Base-by-base conservation (phyloP, 169 alveolate genomes). In the Besnoitia besnoiti region DNA sequence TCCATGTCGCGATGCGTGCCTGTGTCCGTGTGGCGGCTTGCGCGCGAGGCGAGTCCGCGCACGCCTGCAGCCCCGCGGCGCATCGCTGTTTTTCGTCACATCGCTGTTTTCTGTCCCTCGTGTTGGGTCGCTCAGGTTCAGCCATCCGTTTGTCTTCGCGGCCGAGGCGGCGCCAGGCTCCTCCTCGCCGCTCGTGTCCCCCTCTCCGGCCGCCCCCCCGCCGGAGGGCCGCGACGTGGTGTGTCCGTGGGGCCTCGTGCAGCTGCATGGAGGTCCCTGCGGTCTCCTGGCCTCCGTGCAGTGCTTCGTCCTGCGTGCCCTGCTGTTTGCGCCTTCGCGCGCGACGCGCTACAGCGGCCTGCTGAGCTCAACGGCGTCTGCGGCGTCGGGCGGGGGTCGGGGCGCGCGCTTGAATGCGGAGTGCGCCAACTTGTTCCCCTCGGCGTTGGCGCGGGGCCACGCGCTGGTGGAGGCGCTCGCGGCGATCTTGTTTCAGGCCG, bases 181-280 rank as follows among this genome's bases (percentile, higher is more conserved):
- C 40, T 27, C 55, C 30, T 8, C 87, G 61, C 55, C 85, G 55
- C n/a, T n/a, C n/a, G n/a, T n/a, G n/a, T n/a, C n/a, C n/a, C n/a
- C n/a, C n/a, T n/a, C n/a, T n/a, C n/a, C n/a, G n/a, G n/a, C n/a
- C 33, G 79, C 7, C 79, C 35, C 27, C 30, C 14, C 30, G 39
- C 39, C 39, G 82, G 46, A 30, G 39, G 46, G 8, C 39, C 39
- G 14, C 39, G 82, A n/a, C 27, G 24, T 73, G 3, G 8, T 24
- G 40, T 37, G 91, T 21, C 50, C 40, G 75, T 89, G 92, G 92
- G 92, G 92, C 0, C 92, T 89, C 55, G 77, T 14, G 14, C 92
- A 89, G 62, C 5, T 59, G 55, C 92, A 89, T 37, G 92, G 92
- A 33, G 92, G 92, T 30, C 92, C 92, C 27, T 89, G 92, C 61